Base-by-base conservation (phyloP, 441 rosid genomes). In the Gossypium laxum region DNA sequence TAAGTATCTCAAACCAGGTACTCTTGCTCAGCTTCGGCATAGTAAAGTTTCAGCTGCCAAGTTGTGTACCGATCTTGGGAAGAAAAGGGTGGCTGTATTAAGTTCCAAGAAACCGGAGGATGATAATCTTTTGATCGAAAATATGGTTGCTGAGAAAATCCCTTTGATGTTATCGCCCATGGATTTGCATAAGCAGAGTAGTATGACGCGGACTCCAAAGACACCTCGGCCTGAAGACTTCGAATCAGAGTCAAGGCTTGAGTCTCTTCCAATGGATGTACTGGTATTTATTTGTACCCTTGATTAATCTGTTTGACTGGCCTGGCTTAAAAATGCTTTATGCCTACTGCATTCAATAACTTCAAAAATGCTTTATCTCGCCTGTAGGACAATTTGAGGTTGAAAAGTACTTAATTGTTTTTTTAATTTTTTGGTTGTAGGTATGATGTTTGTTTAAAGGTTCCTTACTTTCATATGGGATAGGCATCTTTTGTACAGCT, bases 241-340 rank as follows among this genome's bases (percentile, higher is more conserved):
- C 18, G 77, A 81, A 6, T 88, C 89, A 1, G 97, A 87, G 30
- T 91, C 98, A 51, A 76, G 83, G 76, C 85, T 93, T 0, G 97
- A 93, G 71, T 82, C 91, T 77, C 97, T 93, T 67, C 96, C 95
- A 48, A 85, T 88, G 86, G 98, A 91, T 75, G 50, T 93, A 69
- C 80, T 93, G 97, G 98, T 93, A 88, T 41, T 14, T 51, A 8
- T 73, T 59, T 52, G 19, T 24, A 32, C 43, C 54, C 62, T 57
- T 47, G 38, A 26, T 48, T 14, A 1, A 45, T 74, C 15, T 26
- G 12, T 24, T 19, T 48, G 58, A 18, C 51, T 48, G 7, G 4
- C 56, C 7, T 7, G 41, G 6, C 70, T 18, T 47, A 34, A 14
- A 65, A 63, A 64, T 43, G 32, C 5, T 64, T 66, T 47, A 24